Evolutionary conservation across 768 basidiomycete species (phyloP).

Genomic region (Suillus decipiens): DNA sequence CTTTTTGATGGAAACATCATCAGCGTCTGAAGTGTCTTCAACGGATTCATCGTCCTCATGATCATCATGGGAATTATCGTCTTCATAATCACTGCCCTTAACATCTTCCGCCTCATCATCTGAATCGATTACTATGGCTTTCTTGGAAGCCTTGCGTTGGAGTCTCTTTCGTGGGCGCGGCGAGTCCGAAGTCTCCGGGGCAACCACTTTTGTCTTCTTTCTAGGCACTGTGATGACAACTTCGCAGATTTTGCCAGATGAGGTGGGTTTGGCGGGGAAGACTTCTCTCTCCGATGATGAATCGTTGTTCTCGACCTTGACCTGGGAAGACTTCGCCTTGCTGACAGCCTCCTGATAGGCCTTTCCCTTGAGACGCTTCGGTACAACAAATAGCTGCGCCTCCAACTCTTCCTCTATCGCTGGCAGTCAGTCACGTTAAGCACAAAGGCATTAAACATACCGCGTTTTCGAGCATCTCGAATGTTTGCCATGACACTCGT

Average conservation of each 20-base stretch:
- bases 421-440: conserved; percentile 9
- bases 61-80: conserved; percentile 18
- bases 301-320: conserved; percentile 15
- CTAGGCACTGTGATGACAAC: conserved; percentile 52
- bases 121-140: conserved; percentile 46
- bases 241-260: conserved; percentile 51
- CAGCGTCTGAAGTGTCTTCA: conserved; percentile 28
- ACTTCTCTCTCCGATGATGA: conserved; percentile 22
- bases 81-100: conserved; percentile 33
- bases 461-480: conserved; percentile 56
- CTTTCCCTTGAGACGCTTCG: conserved; percentile 78
- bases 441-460: conserved; percentile 39
- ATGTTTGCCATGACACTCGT: conserved; percentile 64
- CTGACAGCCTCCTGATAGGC: conserved; percentile 65
- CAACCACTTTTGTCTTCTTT: conserved; percentile 19
- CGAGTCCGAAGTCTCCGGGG: conserved; percentile 32
- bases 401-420: conserved; percentile 53
- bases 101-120: conserved; percentile 49
- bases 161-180: conserved; percentile 38
- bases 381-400: conserved; percentile 42
- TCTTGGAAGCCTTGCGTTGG: conserved; percentile 39
- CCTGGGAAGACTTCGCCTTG: conserved; percentile 31
- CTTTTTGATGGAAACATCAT: conserved; percentile 21
- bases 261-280: conserved; percentile 31
- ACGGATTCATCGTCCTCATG: conserved; percentile 40